phyloP scores from a whole-genome alignment of 305 asterid species.

The Ilex paraguariensis region DNA sequence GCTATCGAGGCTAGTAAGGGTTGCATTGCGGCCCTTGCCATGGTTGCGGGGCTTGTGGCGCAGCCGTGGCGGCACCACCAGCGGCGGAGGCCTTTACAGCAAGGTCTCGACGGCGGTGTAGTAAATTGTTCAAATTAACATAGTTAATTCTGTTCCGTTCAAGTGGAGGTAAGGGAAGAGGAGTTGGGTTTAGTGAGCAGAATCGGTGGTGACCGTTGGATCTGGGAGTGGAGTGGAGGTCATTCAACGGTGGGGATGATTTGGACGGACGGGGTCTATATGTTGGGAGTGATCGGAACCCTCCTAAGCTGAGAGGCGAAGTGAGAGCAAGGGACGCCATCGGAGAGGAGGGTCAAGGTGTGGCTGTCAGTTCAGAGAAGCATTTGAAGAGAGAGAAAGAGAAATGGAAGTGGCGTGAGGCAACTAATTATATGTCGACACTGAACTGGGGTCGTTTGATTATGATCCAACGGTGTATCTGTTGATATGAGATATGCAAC shows the following conservation, averaged over 20 bases:
- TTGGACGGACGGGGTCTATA: constrained; percentile 15
- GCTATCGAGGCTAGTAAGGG: constrained; percentile 75
- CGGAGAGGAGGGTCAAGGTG: not conserved
- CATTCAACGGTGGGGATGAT: constrained; percentile 4
- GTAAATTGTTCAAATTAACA: constrained; percentile 4
- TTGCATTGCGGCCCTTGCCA: constrained; percentile 87
- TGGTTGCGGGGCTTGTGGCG: constrained; percentile 34
- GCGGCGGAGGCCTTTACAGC: constrained; percentile 20
- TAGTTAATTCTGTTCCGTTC: constrained; percentile 7
- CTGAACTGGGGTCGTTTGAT: too few species aligned
- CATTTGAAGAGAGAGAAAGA: too few species aligned
- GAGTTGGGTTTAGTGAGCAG: constrained; percentile 4
- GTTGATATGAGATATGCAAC: too few species aligned
- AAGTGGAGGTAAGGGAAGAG: too few species aligned
- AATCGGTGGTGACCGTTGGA: constrained; percentile 14
- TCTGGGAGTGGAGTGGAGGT: constrained; percentile 10
- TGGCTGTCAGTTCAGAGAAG: not conserved
- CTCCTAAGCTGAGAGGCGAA: constrained; percentile 49
- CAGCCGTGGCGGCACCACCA: constrained; percentile 21
- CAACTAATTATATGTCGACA: too few species aligned
- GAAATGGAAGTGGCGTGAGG: too few species aligned
- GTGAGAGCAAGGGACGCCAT: constrained; percentile 57
- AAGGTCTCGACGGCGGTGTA: not conserved
- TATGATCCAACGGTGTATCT: too few species aligned
- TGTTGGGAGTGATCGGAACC: constrained; percentile 38